Evolutionary conservation across 2,329 filamentous ascomycete genomes (phyloP), one percentile per base, ranked within the genome.

Genomic region (Pseudohalonectria lignicola): DNA sequence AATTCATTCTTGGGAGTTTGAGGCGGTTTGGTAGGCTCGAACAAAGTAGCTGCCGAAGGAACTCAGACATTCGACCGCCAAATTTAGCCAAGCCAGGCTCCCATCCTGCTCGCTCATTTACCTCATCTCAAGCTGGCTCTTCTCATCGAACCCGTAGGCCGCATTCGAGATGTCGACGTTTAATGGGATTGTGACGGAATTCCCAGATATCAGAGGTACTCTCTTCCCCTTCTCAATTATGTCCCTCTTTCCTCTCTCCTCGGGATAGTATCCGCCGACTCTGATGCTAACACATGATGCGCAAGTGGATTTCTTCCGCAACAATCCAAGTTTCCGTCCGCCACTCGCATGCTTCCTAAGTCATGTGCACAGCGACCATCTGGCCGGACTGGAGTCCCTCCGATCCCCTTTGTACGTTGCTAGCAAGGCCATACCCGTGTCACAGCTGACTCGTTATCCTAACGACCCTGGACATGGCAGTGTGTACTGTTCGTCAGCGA

Each of bases 311-410:
- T 86, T 79, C 62, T 95, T 95, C 50, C 75, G 84, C 18, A 62
- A 60, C 13, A 66, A 68, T 34, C 60, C 65, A 4, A 63, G 64
- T 5, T 59, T 59, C 13, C 69, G 60, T 13, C 71, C 82, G 4
- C 83, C 86, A 0, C 60, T 92, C 39, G 87, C 84, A 13, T 92
- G 82, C 55, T 94, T 96, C 53, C 67, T 96, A 19, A 93, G 84
- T 57, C 90, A 96, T 70, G 78, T 93, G 2, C 90, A 95, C 54
- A 93, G 82, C 45, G 88, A 95, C 50, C 90, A 95, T 58, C 71
- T 95, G 1, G 71, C 72, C 26, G 88, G 90, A 0, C 69, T 95
- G 2, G 86, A 94, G 48, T 74, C 69, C 11, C 69, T 88, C 39
- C 74, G 77, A 33, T 76, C 83, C 20, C 83, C 86, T 0, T 94